Evolutionary conservation across 2,329 filamentous ascomycete genomes (phyloP), one percentile per base, ranked within the genome.

Genomic region (Cercospora sojina): DNA sequence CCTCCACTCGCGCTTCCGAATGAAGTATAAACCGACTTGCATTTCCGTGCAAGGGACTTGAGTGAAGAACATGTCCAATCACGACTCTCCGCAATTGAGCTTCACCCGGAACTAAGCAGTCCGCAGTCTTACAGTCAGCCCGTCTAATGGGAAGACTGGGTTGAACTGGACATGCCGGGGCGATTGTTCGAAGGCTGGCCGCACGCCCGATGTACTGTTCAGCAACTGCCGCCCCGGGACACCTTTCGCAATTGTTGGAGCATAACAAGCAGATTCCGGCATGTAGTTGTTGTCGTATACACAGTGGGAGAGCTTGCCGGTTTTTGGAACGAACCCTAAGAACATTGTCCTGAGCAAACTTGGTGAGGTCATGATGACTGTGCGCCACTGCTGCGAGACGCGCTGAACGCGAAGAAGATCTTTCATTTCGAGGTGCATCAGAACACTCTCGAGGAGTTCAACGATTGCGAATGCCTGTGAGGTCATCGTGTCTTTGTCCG

Each of bases 21-120:
- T 66, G 31, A 64, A 64, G 53, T 66, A 69, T 3, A 69, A 20
- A 4, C 62, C 61, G 10, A 64, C 64, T 16, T 62, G 53, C 5
- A 59, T 65, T 23, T 62, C 49, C n/a, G 47, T 69, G 49, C 59
- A 64, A 3, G 69, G 67, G 10, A 62, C 59, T 32, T 68, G 69
- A 2, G 67, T 68, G 3, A 71, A 62, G 43, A 51, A 69, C 67
- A 71, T 69, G 31, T 69, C 55, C 8, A 67, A 25, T 67, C 69
- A 71, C 16, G 69, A 69, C 9, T 62, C 55, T n/a, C 2, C 1
- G 12, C 59, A 64, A 9, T 58, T 38, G 9, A 58, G 41, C 13
- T 62, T 53, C 23, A 23, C 61, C 5, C 65, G 60, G 29, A 69
- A 68, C 27, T 68, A 67, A 25, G 25, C 43, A 13, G 65, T 67